Percentiles rank a stretch among this genome's conserved stretches.
Conservation (phyloP, 129 eudicot species). For the carrot (Daucus carota) region DH1_v3.0 NC_030389.2:5149501-5150000, state of each 20-base stretch:
- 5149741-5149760: background rate
- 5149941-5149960: conserved; percentile 61
- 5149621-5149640: background rate
- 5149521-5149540: conserved; percentile 72
- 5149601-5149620: background rate
- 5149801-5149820: conserved; percentile 18
- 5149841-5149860: conserved; percentile 77
- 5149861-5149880: conserved; percentile 67
- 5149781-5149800: conserved; percentile 82
- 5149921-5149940: conserved; percentile 64
- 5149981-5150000: conserved; percentile 65
- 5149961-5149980: conserved; percentile 20
- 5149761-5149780: conserved; percentile 14
- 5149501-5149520: background rate
- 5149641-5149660: background rate
- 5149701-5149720: no score
- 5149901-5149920: conserved; percentile 67
- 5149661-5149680: no score
- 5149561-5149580: conserved; percentile 60
- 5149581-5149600: background rate
- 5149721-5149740: no score
- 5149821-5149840: conserved; percentile 62
- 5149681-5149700: no score
- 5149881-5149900: conserved; percentile 64
- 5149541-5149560: conserved; percentile 62